Evolutionary conservation across 1,284 basidiomycete genomes (phyloP), one percentile per base, ranked within the genome.

Genomic region (Malassezia pachydermatis): DNA sequence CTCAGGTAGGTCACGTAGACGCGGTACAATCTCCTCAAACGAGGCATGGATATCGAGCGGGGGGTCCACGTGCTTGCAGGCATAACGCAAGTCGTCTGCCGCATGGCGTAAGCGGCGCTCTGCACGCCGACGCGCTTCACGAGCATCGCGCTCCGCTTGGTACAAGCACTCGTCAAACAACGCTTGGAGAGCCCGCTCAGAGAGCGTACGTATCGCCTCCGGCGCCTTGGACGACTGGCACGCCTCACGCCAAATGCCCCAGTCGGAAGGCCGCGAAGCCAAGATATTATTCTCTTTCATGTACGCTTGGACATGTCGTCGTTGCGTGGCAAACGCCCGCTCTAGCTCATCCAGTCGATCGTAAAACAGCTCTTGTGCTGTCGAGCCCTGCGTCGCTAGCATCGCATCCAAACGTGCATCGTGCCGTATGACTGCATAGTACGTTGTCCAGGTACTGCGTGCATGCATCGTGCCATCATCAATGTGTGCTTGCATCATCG

Each of bases 1-100:
- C 55, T 65, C 60, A 19, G 40, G 29, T 36, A 60, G 38, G 0
- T n/a, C 40, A 5, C 41, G 22, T n/a, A 66, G 39, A 4, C 48
- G 37, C 24, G 23, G 27, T 8, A 28, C 23, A n/a, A 63, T 37
- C 9, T 28, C 39, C 3, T 61, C 55, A 40, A 48, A 63, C 2
- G 38, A 5, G 8, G 57, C 54, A n/a, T 59, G 48, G 6, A 62
- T 29, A 19, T 62, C 58, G 9, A 64, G 47, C 10, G 84, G 78
- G 28, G 88, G 83, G 0, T 84, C 73, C 4, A 92, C 76, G 66
- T 92, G 90, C 74, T 87, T 89, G 56, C 96, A 77, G 0, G 89
- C 94, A 72, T 96, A 95, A 3, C 94, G 84, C 28, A 98, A 76
- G 65, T 98, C 94, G 68, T 99, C 92, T 64, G 94, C 87, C 48